A percentile compares a stretch with the other conserved stretches of the same genome.
These are phyloP conservation scores for Anthostomella pinea DNA, from an alignment of 2,329 filamentous ascomycete genomes.

Conservation along the genomic window DNA sequence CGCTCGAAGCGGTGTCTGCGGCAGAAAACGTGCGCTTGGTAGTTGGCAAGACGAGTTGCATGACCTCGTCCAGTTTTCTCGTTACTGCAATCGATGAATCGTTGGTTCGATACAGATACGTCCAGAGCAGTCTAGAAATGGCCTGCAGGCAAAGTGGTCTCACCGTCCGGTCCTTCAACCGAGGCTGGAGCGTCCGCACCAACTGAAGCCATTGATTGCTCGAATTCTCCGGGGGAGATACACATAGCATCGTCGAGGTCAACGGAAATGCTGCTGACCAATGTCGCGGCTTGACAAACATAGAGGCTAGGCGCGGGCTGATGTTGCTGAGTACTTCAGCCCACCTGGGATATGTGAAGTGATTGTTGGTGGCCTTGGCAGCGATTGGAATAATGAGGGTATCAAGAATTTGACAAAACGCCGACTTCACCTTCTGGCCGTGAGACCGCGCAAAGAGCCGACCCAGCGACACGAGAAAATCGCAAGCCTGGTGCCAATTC, in stretches of 20 bases:
- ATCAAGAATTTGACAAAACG: constrained; percentile 90
- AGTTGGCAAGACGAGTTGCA: constrained; percentile 77
- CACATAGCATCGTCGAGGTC: constrained; percentile 81
- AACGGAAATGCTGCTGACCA: constrained; percentile 88
- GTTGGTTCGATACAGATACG: constrained; percentile 81
- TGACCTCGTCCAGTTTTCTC: constrained; percentile 85
- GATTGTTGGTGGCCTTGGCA: constrained; percentile 69
- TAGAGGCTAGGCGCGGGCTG: constrained; percentile 73
- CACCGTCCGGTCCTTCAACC: constrained; percentile 78
- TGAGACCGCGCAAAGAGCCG: constrained; percentile 82
- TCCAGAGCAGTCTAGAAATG: constrained; percentile 88
- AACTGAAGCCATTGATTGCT: constrained; percentile 83
- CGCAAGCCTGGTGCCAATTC: constrained; percentile 81
- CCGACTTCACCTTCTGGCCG: constrained; percentile 85
- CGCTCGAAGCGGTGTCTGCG: constrained; percentile 78
- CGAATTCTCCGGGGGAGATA: constrained; percentile 82
- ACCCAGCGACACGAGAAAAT: constrained; percentile 79
- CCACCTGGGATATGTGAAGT: constrained; percentile 82
- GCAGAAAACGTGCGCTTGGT: constrained; percentile 79
- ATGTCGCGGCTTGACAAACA: constrained; percentile 88
- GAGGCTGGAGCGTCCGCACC: constrained; percentile 72
- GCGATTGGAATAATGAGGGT: constrained; percentile 84
- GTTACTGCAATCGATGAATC: constrained; percentile 67
- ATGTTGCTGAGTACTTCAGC: constrained; percentile 77
- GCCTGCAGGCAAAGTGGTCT: constrained; percentile 82